A percentile compares a stretch with the other conserved stretches of the same genome.
These are phyloP conservation scores for Salix brachista DNA, from an alignment of 345 rosid species.

Conservation along the genomic window DNA sequence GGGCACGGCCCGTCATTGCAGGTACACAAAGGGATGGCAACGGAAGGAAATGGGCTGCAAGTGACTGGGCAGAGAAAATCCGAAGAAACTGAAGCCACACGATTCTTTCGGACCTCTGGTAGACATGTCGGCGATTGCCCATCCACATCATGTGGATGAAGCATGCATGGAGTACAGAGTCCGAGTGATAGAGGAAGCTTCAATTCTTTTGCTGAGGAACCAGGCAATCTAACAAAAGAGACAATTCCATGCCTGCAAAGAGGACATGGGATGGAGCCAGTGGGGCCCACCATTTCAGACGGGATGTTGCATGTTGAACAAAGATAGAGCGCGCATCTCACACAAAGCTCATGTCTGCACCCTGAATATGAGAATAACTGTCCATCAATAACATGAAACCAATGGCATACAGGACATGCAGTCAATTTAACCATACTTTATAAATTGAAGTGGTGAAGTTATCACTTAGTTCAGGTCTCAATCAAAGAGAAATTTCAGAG, in stretches of 20 bases:
- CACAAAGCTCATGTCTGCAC: constrained; percentile 89
- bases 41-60: constrained; percentile 93
- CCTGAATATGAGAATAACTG: constrained; percentile 43
- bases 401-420: neutral
- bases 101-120: constrained; percentile 59
- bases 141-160: constrained; percentile 60
- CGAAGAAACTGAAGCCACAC: constrained; percentile 74
- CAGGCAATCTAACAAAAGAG: constrained; percentile 60
- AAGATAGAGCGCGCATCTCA: constrained; percentile 88
- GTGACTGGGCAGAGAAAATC: constrained; percentile 84
- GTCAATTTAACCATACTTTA: neutral
- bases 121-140: constrained; percentile 53
- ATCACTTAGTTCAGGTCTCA: neutral
- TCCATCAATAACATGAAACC: constrained; percentile 2
- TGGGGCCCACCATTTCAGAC: constrained; percentile 56
- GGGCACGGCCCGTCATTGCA: constrained; percentile 86
- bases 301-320: constrained; percentile 78
- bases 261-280: constrained; percentile 94
- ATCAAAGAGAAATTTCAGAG: neutral
- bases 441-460: neutral
- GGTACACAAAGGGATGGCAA: constrained; percentile 76
- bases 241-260: constrained; percentile 88
- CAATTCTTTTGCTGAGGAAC: constrained; percentile 59
- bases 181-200: constrained; percentile 68
- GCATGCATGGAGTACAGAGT: constrained; percentile 89